phyloP scores from a whole-genome alignment of 768 basidiomycete species.

The Lentinula aciculospora region DNA sequence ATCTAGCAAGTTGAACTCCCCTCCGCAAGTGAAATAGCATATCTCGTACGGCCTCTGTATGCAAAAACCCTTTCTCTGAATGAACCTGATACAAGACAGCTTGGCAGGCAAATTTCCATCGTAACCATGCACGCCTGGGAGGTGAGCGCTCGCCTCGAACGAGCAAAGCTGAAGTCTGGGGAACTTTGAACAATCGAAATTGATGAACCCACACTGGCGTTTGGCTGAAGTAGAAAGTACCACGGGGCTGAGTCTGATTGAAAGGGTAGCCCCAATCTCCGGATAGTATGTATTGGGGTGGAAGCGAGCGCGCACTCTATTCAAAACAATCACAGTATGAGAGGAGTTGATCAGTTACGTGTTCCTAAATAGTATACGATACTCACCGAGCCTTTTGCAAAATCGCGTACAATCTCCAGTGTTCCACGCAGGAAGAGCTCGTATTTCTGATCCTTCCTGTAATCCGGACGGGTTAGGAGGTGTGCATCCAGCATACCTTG shows the following conservation, averaged over 20 bases:
- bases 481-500: not conserved
- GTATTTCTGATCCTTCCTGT: not conserved
- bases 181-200: not conserved
- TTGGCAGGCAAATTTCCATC: not conserved
- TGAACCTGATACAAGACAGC: slow-evolving; percentile 1
- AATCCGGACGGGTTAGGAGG: not conserved
- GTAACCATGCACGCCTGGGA: not conserved
- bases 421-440: not conserved
- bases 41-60: not conserved
- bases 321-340: too few relatives aligned
- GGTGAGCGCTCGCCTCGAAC: too few relatives aligned
- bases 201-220: slow-evolving; percentile 3
- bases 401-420: not conserved
- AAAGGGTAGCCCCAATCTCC: not conserved
- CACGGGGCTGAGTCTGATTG: not conserved
- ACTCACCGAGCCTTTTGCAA: not conserved
- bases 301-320: not conserved
- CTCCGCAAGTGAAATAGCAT: not conserved
- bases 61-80: not conserved
- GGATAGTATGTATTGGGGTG: not conserved
- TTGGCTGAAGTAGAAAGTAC: not conserved
- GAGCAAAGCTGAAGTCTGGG: too few relatives aligned
- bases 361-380: not conserved
- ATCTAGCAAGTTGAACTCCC: not conserved
- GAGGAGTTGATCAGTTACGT: too few relatives aligned